phyloP scores from a whole-genome alignment of 257 asterid genomes.

The Solanum lycopersicoides region DNA sequence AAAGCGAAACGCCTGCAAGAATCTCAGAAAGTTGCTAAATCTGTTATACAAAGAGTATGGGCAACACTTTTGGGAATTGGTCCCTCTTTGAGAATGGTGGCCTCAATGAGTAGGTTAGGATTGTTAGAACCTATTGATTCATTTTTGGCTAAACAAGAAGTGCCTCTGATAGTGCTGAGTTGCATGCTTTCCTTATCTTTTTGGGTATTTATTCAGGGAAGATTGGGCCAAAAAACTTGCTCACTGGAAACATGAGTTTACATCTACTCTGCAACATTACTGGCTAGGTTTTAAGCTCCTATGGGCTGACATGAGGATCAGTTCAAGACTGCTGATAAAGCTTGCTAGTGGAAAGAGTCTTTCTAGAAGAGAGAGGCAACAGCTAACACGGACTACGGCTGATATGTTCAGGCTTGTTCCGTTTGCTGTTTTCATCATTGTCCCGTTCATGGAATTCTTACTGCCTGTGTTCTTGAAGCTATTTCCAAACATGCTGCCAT shows the following conservation, averaged over 20 bases:
- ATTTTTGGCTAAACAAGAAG: background rate
- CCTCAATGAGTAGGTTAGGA: conserved; percentile 77
- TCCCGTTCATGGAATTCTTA: conserved; percentile 90
- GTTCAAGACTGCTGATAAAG: conserved; percentile 69
- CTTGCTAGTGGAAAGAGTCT: conserved; percentile 80
- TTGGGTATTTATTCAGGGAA: conserved; percentile 35
- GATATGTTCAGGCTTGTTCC: conserved; percentile 96
- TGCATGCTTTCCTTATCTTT: background rate
- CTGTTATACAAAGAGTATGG: conserved; percentile 45
- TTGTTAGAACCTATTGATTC: background rate
- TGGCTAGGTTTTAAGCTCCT: conserved; percentile 89
- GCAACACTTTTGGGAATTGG: conserved; percentile 62
- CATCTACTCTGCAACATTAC: conserved; percentile 76
- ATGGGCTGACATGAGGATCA: conserved; percentile 89
- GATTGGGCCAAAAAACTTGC: conserved; percentile 78
- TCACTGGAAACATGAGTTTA: conserved; percentile 76
- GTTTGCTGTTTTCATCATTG: conserved; percentile 72
- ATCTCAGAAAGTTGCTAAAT: conserved; percentile 36
- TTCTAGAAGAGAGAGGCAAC: conserved; percentile 89
- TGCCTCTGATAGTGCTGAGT: background rate
- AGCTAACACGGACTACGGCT: conserved; percentile 84
- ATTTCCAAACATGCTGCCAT: conserved; percentile 89
- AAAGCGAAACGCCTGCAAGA: conserved; percentile 64
- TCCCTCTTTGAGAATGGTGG: conserved; percentile 65
- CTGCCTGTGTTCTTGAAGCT: conserved; percentile 78